Evolutionary conservation across 2,329 filamentous ascomycete genomes (phyloP), one percentile per base, ranked within the genome.

Genomic region (Didymellaceae sp.): DNA sequence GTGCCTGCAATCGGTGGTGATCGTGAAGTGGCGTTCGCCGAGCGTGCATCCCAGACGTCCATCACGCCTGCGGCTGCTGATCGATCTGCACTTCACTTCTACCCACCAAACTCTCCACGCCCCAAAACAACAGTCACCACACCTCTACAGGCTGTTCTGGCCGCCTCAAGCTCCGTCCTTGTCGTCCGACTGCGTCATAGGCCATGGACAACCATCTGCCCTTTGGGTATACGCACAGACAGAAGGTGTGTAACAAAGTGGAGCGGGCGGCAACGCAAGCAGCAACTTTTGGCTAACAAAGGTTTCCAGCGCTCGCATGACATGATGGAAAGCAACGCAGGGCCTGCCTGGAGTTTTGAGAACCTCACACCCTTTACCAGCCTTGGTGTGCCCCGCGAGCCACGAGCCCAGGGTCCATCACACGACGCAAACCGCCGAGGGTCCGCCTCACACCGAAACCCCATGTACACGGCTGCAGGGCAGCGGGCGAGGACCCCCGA

Each of bases 221-320:
- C 30, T 68, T 66, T 52, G 66, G 66, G 48, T 71, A 63, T 49
- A 58, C 61, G 57, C 66, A 66, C 51, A 61, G 66, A 64, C 61
- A 67, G 30, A 73, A 73, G 68, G 68, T 71, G 45, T 58, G 67
- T 62, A 43, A 50, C 50, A 38, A 48, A 38, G 52, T 52, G 42
- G 30, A 42, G 41, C 37, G 42, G 30, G 41, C 40, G 42, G 30
- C 46, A 37, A 57, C 40, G 43, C 34, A 47, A 17, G 67, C 59
- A 50, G 43, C 47, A 22, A 30, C 18, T 46, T 46, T 38, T 24
- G 34, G 41, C 47, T 42, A 45, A 34, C 32, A 37, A 24, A 46
- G 16, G 52, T 41, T 35, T 18, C 17, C 58, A 74, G 72, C 67
- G 71, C 58, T 65, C 69, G 37, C 66, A 69, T 61, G 59, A 60